These are phyloP conservation scores for Myxozyma monticola DNA, from an alignment of 805 yeast genomes.

Conservation along the genomic window DNA sequence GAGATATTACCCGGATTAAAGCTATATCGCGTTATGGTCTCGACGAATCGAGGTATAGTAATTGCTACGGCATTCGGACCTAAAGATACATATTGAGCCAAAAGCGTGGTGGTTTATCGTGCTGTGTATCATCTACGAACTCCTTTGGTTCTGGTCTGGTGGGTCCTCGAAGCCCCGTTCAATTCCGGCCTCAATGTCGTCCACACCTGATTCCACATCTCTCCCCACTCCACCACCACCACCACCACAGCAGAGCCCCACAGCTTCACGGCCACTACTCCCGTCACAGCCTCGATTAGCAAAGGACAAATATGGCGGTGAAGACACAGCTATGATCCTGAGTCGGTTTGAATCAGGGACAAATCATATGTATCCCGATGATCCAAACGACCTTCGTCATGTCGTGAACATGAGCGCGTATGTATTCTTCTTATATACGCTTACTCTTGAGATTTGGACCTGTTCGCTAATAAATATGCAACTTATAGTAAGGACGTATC, in stretches of 20 bases:
- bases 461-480: not conserved
- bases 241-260: not conserved
- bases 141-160: too few relatives aligned
- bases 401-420: constrained; percentile 54
- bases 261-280: too few relatives aligned
- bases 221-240: not conserved
- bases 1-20: too few relatives aligned
- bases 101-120: too few relatives aligned
- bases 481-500: constrained; percentile 63
- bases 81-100: too few relatives aligned
- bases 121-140: too few relatives aligned
- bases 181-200: not conserved
- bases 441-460: too few relatives aligned
- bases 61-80: too few relatives aligned
- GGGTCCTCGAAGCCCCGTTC: too few relatives aligned
- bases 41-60: too few relatives aligned
- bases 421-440: not conserved
- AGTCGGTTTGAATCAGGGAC: constrained; percentile 18
- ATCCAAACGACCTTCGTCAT: constrained; percentile 72
- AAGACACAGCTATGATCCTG: constrained; percentile 8
- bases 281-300: not conserved
- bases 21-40: too few relatives aligned
- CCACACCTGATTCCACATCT: not conserved
- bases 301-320: not conserved
- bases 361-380: constrained; percentile 78